Base-by-base conservation (phyloP, 495 filamentous ascomycete genomes). In the Hypoxylon perforatum region DNA sequence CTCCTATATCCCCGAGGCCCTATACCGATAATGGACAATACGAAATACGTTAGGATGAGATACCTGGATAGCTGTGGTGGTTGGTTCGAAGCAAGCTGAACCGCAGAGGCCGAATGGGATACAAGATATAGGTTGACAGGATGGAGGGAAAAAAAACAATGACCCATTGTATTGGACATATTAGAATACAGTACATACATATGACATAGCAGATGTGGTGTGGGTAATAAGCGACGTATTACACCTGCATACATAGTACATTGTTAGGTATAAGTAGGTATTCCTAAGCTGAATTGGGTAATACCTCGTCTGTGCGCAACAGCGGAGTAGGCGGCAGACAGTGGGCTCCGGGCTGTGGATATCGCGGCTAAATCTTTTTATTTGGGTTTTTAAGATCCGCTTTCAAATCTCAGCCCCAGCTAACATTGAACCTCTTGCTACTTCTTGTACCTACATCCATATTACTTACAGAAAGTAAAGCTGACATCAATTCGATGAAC, bases 1-100 rank as follows among this genome's bases (percentile, higher is more conserved):
- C 25, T 8, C 25, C 25, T 28, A 28, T 28, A 28, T 28, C 8
- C 30, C 30, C 4, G 3, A 10, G 30, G 8, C 30, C 7, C 30
- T 33, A 33, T 33, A 33, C 30, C 30, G 30, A 5, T 9, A 9
- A 33, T 33, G 30, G 46, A 50, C 51, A 57, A 39, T 62, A 41
- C 4, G 30, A 44, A 17, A 17, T 42, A 42, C 17, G 41, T 15
- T n/a, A 4, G 17, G 15, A 44, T 44, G 19, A 10, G 30, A 33
- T 9, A 19, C 4, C 36, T 44, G 7, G 30, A 33, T 9, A 19
- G 36, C 36, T 5, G n/a, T 17, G 15, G 17, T 21, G 17, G 41
- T 19, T 44, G 41, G 17, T 19, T 4, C 17, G 41, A 44, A 44
- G 41, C 41, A 19, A 44, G 41, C 41, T 44, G 41, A 44, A 44